A percentile compares a stretch with the other conserved stretches of the same genome.
phyloP scores from a whole-genome alignment of 306 rosid genomes.

The Oemleria cerasiformis region DNA sequence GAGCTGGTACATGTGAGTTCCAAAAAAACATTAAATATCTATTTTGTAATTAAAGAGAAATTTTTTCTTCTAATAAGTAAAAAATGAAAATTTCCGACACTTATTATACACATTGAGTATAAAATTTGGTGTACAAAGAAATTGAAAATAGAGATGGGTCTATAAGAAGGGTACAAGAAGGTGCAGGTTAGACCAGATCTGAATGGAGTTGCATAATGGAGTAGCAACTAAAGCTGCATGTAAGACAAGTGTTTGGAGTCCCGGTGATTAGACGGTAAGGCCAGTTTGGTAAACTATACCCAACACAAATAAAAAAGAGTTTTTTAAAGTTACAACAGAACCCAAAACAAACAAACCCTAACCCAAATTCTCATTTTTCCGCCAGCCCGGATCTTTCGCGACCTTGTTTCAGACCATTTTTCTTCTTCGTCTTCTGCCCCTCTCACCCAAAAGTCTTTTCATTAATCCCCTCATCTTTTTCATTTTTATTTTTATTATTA shows the following conservation, averaged over 20 bases:
- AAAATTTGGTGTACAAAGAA: neutral
- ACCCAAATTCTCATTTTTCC: constrained; percentile 43
- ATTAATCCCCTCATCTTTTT: neutral
- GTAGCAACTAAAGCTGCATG: constrained; percentile 55
- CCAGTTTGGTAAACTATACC: constrained; percentile 19
- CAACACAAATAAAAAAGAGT: no score
- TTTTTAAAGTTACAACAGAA: neutral
- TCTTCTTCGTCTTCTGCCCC: constrained; percentile 30
- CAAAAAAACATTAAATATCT: no score
- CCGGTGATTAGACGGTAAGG: constrained; percentile 9
- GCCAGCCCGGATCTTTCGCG: constrained; percentile 83
- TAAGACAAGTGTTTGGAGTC: constrained; percentile 68
- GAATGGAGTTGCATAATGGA: neutral
- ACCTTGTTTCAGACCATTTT: constrained; percentile 73
- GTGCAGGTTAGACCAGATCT: constrained; percentile 1
- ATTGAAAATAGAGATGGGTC: neutral
- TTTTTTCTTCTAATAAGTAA: no score
- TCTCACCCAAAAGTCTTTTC: constrained; percentile 1
- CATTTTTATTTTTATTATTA: neutral
- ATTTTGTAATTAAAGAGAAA: no score
- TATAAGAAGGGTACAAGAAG: neutral
- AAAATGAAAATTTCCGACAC: no score
- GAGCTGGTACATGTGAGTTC: no score
- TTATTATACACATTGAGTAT: no score
- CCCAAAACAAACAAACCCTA: constrained; percentile 32